Evolutionary conservation across 2,329 filamentous ascomycete species (phyloP), one percentile per base, ranked within the genome.

Genomic region (Endoconidiophora laricicola): DNA sequence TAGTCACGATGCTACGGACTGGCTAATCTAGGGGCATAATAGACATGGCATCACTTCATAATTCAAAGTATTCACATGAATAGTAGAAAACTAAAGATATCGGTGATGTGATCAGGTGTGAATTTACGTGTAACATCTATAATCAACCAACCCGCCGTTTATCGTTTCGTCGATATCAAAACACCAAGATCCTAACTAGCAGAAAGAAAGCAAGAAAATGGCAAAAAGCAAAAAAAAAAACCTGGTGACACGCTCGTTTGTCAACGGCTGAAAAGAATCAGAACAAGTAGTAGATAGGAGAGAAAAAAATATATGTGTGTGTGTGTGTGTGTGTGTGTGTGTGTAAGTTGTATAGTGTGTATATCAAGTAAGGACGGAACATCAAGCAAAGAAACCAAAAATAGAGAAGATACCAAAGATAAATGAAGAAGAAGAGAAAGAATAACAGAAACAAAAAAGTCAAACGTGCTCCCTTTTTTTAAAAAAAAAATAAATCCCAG

Each of bases 101-200:
- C 12, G 7, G 7, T 33, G 5, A 33, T 33, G 26, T 33, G 26
- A 33, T 10, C 26, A 10, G 26, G 26, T 33, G 26, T 33, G 12
- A 26, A 43, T 49, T 45, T 52, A 48, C 45, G 45, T 52, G 40
- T 42, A 48, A 24, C 50, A 41, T 52, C 50, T 52, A 52, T 52
- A 45, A 37, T 52, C 50, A 52, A 33, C 39, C 41, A 26, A 23
- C 49, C 24, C 18, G 33, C 18, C 12, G 6, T 29, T 12, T 24
- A 23, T 29, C 23, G 24, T 18, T 5, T 29, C 24, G 20, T 9
- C 37, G 12, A 12, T 6, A n/a, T 18, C 20, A 40, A 50, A 29
- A 29, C 18, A 23, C 45, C 36, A 14, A 48, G 44, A 38, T 16
- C 44, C 40, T 6, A 38, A 46, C 44, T 9, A 37, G 14, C 24